Evolutionary conservation across 2,329 filamentous ascomycete species (phyloP).

Genomic region (Fusarium setosum): DNA sequence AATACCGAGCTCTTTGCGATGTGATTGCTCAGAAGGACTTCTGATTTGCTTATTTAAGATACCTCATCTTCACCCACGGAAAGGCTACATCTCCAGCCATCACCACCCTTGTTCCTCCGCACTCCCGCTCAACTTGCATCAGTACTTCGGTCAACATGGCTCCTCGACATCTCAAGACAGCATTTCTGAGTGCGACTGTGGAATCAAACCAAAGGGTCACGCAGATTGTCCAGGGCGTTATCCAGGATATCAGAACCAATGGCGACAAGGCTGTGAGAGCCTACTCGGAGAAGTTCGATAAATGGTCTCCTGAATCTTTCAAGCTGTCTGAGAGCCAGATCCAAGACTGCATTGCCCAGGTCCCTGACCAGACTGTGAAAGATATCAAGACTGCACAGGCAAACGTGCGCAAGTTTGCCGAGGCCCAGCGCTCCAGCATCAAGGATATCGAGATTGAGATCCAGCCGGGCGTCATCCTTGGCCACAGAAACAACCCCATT

Average conservation of each 20-base stretch:
- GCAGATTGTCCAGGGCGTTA: constrained; percentile 58
- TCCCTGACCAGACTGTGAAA: constrained; percentile 55
- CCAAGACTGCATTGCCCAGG: constrained; percentile 53
- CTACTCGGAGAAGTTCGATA: constrained; percentile 65
- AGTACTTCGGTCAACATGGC: neutral
- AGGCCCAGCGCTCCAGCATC: constrained; percentile 11
- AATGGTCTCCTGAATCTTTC: constrained; percentile 62
- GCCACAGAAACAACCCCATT: neutral
- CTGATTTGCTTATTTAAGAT: too few species aligned
- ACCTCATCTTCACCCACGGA: too few species aligned
- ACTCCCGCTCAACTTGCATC: too few species aligned
- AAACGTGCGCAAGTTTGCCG: constrained; percentile 25
- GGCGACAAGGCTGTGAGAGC: constrained; percentile 60
- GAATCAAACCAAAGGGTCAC: neutral
- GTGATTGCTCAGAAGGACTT: too few species aligned
- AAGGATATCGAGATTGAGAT: constrained; percentile 28
- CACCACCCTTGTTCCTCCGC: too few species aligned
- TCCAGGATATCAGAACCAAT: constrained; percentile 57
- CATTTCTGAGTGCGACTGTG: neutral
- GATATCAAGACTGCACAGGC: constrained; percentile 46
- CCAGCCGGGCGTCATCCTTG: neutral
- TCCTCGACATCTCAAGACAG: neutral
- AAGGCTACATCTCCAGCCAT: too few species aligned
- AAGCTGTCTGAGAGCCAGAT: constrained; percentile 59
- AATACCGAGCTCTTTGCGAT: too few species aligned